Base-by-base conservation (phyloP, 2,329 filamentous ascomycete species). In the Fusarium keratoplasticum region DNA sequence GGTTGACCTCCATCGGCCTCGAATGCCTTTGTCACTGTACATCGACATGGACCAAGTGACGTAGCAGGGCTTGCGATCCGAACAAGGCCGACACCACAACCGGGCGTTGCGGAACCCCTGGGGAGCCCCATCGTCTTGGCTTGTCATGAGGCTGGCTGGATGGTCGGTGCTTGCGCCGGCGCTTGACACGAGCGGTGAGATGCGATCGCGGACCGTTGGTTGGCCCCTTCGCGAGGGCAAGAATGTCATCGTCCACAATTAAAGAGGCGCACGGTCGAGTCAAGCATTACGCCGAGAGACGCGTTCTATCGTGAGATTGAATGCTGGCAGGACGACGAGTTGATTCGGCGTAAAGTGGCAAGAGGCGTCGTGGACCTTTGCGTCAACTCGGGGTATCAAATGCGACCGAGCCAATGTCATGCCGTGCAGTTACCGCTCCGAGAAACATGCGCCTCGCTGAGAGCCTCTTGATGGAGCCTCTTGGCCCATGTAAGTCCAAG, bases 331-430 rank as follows among this genome's bases (percentile, higher is more conserved):
- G 67, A 64, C 67, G 18, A 38, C 18, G 40, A 61, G 36, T 61
- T 55, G 27, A 63, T 54, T 58, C 31, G 40, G 58, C 54, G 40
- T 13, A 20, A 22, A 40, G 71, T 74, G 71, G 71, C 71, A 66
- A 74, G 61, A 72, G 61, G 62, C 71, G 71, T 72, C 64, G 61
- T 61, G 50, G 57, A 61, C 50, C 59, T 67, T 54, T 71, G 68
- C 69, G 69, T 50, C 61, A 59, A 62, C 71, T 22, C 40, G 18
- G 42, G 29, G 47, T 27, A 25, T 29, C 20, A 33, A 54, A 61
- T 47, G 62, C 64, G 61, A 59, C 71, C 68, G 71, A 74, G 54
- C 68, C 29, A 62, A 58, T 61, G 65, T 38, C 25, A 64, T 74
- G 60, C 31, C 55, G 16, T 60, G 20, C 22, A 52, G 33, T 63